These are phyloP conservation scores for Coniferiporia sulphurascens DNA, from an alignment of 1,284 basidiomycete species.

Conservation along the genomic window DNA sequence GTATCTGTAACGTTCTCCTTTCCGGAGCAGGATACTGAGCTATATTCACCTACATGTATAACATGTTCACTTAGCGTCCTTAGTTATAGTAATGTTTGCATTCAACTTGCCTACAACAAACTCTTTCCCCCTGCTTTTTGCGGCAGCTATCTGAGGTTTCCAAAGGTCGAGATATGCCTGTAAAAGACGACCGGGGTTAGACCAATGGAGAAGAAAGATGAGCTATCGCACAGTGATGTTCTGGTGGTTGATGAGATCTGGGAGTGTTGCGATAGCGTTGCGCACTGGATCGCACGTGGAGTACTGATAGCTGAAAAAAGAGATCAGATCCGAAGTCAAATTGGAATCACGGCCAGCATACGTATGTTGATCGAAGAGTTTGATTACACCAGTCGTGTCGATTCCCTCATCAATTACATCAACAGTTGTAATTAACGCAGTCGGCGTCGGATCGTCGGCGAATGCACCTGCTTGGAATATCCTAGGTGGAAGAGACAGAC, in stretches of 20 bases:
- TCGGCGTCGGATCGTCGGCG: constrained; percentile 28
- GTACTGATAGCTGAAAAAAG: constrained; percentile 30
- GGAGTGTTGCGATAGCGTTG: constrained; percentile 31
- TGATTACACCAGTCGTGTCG: constrained; percentile 27
- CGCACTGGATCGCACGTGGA: constrained; percentile 34
- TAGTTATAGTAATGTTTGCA: not conserved
- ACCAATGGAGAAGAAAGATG: not conserved
- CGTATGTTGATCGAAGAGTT: constrained; percentile 33
- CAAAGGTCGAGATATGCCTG: constrained; percentile 33
- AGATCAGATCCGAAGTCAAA: not conserved
- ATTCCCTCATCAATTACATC: constrained; percentile 30
- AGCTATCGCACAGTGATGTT: constrained; percentile 29
- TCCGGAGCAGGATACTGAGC: constrained; percentile 34
- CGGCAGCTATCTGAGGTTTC: constrained; percentile 34
- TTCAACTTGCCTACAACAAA: constrained; percentile 30
- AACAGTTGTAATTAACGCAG: constrained; percentile 30
- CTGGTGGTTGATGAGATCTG: constrained; percentile 31
- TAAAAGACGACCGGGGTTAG: not conserved
- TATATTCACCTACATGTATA: constrained; percentile 25
- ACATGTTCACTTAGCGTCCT: not conserved
- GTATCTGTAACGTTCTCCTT: constrained; percentile 35
- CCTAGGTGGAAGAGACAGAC: constrained; percentile 26
- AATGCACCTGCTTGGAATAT: constrained; percentile 32
- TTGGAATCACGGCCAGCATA: constrained; percentile 9
- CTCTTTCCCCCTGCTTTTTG: constrained; percentile 27